Evolutionary conservation across 2,329 filamentous ascomycete genomes (phyloP).

Genomic region (Xylariomycetidae sp.): DNA sequence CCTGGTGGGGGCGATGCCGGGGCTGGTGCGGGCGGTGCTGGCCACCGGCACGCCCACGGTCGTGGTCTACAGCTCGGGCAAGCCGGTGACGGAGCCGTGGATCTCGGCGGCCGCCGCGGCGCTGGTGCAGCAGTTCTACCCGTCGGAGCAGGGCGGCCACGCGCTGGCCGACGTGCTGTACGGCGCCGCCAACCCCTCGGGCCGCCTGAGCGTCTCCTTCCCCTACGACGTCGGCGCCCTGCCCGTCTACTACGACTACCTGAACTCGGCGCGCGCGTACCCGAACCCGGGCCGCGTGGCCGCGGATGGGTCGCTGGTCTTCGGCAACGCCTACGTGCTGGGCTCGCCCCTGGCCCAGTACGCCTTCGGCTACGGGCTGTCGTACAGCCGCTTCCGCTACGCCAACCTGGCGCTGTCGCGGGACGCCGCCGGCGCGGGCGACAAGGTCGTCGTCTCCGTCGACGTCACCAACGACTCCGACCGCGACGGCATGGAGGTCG

Average conservation of each 20-base stretch:
- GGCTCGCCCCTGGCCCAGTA: conserved; percentile 55
- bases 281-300: conserved; percentile 47
- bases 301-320: conserved; percentile 54
- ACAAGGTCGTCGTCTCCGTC: conserved; percentile 53
- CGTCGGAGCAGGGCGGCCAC: conserved; percentile 61
- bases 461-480: conserved; percentile 55
- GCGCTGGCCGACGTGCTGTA: conserved; percentile 62
- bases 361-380: conserved; percentile 59
- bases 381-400: conserved; percentile 60
- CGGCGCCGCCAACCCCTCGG: conserved; percentile 59
- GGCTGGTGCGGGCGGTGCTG: conserved; percentile 60
- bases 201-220: conserved; percentile 61
- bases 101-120: conserved; percentile 59
- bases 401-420: conserved; percentile 45
- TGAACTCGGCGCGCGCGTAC: conserved; percentile 56
- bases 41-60: conserved; percentile 62
- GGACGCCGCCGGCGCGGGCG: conserved; percentile 36
- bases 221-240: conserved; percentile 61
- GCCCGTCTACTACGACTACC: conserved; percentile 66
- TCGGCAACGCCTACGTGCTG: conserved; percentile 61
- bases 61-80: conserved; percentile 63
- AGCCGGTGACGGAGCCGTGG: conserved; percentile 68
- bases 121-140: conserved; percentile 70
- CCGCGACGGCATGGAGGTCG: conserved; percentile 58
- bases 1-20: conserved; percentile 64